Evolutionary conservation across 2,329 filamentous ascomycete genomes (phyloP), one percentile per base, ranked within the genome.

Genomic region (Blumeriella jaapii): DNA sequence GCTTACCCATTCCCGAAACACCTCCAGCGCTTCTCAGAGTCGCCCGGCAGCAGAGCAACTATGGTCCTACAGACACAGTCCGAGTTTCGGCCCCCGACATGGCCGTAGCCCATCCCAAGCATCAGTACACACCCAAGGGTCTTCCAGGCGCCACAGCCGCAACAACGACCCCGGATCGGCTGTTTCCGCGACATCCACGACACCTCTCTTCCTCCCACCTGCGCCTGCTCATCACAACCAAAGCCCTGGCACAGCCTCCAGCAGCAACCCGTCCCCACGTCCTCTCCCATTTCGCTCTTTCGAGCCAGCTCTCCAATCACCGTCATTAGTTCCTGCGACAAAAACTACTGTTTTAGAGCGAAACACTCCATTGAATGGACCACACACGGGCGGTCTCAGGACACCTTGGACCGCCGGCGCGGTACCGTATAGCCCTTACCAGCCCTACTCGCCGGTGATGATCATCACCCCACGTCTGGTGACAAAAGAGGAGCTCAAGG

Each of bases 391-490:
- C 0, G 73, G 70, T 1, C 63, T 73, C 15, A 70, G 69, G 29
- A 79, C 74, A 2, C 82, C 80, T 0, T 71, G 63, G 55, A 74
- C 69, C 1, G 73, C 70, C 4, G 66, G 64, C 14, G 67, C 73
- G 1, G 69, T 77, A 14, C 82, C 82, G 2, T 87, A 87, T 57
- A 75, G 72, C 36, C 80, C 82, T 0, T 89, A 87, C 48, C 82
- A 87, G 62, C 82, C 82, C 0, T 82, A 78, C 54, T 81, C 78
- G 5, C 80, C 82, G 1, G 65, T 82, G 30, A 69, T 85, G 32
- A 82, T 82, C 1, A 72, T 87, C 31, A 86, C 82, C 18, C 81
- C 82, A n/a, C 74, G 72, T 13, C 60, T 89, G 29, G 74, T 83
- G 11, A 83, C 75, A 15, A 74, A 68, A 56, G 70, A 73, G 42